Conservation (phyloP, 495 filamentous ascomycete genomes). For the Penicillium canariense region DNA sequence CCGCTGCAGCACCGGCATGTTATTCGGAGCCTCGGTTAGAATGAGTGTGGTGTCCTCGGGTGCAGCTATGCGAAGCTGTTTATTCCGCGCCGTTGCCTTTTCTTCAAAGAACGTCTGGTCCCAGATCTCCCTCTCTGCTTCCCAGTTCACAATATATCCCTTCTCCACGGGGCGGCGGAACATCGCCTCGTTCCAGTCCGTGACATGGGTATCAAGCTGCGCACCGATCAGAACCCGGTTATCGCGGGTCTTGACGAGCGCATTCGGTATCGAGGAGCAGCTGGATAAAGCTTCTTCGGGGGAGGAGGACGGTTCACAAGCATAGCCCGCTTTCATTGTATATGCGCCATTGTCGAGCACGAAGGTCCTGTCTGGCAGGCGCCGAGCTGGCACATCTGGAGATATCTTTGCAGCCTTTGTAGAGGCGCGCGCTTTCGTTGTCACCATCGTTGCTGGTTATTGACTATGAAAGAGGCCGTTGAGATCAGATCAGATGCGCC, state of each 20-base stretch:
- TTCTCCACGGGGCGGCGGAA: slow-evolving; percentile 93
- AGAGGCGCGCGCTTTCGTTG: slow-evolving; percentile 36
- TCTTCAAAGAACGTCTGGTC: slow-evolving; percentile 83
- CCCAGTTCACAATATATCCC: slow-evolving; percentile 95
- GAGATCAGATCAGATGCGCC: slow-evolving; percentile 1
- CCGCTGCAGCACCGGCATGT: slow-evolving; percentile 71
- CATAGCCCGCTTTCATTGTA: slow-evolving; percentile 90
- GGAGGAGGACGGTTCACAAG: slow-evolving; percentile 36
- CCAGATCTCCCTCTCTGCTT: slow-evolving; percentile 94
- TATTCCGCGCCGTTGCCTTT: slow-evolving; percentile 52
- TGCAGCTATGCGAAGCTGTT: slow-evolving; percentile 32
- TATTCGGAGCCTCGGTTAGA: slow-evolving; percentile 89
- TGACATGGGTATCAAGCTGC: slow-evolving; percentile 69
- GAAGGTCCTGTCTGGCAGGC: slow-evolving; percentile 64
- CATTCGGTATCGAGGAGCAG: slow-evolving; percentile 80
- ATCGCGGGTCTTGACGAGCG: slow-evolving; percentile 78
- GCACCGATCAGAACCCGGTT: slow-evolving; percentile 74
- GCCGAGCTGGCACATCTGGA: slow-evolving; percentile 20
- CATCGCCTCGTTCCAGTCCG: slow-evolving; percentile 83
- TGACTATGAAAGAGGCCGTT: background rate
- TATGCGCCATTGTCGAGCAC: slow-evolving; percentile 93
- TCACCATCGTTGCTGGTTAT: slow-evolving; percentile 29
- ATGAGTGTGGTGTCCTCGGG: slow-evolving; percentile 79
- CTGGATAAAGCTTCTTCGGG: slow-evolving; percentile 41
- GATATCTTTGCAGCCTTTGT: slow-evolving; percentile 35